phyloP scores from a whole-genome alignment of 352 stramenopile species.

The Stephanocyclus meneghinianus region DNA sequence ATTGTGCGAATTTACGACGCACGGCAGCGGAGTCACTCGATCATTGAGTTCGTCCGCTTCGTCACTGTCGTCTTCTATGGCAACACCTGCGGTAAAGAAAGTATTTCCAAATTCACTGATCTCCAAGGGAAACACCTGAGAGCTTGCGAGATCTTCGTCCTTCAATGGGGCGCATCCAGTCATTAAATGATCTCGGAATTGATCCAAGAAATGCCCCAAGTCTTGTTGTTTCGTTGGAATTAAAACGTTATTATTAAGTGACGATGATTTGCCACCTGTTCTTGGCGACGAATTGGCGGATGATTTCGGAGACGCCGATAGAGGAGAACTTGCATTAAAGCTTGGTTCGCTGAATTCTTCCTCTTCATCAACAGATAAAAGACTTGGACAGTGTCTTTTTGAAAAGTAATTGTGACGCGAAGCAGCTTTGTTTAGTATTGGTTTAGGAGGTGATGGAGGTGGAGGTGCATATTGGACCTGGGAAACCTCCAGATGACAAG shows the following conservation, averaged over 20 bases:
- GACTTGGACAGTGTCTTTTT: conserved; percentile 23
- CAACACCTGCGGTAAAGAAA: neutral
- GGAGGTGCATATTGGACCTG: neutral
- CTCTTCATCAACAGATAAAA: conserved; percentile 29
- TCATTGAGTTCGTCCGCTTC: neutral
- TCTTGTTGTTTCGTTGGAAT: conserved; percentile 28
- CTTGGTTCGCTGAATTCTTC: conserved; percentile 19
- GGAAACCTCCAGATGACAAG: neutral
- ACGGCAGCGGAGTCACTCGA: neutral
- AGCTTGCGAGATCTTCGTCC: conserved; percentile 30
- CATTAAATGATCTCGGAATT: conserved; percentile 36
- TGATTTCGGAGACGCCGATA: neutral
- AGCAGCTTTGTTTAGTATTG: neutral
- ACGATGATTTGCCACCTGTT: neutral
- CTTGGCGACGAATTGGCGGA: neutral
- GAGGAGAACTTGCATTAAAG: neutral
- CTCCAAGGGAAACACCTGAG: conserved; percentile 41
- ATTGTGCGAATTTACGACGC: neutral
- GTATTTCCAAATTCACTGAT: conserved; percentile 32
- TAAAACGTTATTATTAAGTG: neutral
- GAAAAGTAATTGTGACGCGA: conserved; percentile 9
- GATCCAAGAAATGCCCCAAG: conserved; percentile 46
- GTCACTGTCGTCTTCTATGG: neutral
- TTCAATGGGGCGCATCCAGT: conserved; percentile 19
- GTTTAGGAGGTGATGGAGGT: conserved; percentile 10